Evolutionary conservation across 176 grass and related monocot species (phyloP).

Genomic region (Oryza meyeriana): DNA sequence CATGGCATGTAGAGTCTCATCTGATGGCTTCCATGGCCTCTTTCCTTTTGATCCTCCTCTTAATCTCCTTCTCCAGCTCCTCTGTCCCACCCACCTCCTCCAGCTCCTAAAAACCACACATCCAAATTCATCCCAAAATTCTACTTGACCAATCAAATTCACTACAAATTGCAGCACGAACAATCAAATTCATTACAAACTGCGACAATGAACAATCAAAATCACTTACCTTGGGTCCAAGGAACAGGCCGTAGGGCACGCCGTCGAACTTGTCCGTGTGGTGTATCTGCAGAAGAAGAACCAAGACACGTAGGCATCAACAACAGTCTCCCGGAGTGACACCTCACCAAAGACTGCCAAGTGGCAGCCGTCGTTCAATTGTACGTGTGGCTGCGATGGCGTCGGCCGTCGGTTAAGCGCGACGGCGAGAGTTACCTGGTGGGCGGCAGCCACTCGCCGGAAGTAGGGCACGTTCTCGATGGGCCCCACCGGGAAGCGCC

Average conservation of each 20-base stretch:
- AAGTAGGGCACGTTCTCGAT: conserved; percentile 80
- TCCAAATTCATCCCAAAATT: not conserved
- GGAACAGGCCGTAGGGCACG: conserved; percentile 78
- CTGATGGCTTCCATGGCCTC: conserved; percentile 1
- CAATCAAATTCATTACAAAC: not conserved
- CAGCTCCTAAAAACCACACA: conserved; percentile 48
- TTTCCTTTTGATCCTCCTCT: conserved; percentile 54
- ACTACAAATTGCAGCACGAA: not conserved
- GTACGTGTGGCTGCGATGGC: not conserved
- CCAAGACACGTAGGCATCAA: not conserved
- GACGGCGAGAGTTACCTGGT: conserved; percentile 41
- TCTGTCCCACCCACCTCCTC: conserved; percentile 71
- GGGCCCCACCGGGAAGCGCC: conserved; percentile 63
- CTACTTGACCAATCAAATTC: not conserved
- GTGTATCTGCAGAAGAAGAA: conserved; percentile 53
- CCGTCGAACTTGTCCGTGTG: conserved; percentile 74
- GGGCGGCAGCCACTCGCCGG: conserved; percentile 67
- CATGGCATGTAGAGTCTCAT: not conserved
- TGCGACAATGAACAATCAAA: not conserved
- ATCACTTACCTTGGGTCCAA: conserved; percentile 70
- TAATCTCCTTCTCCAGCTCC: conserved; percentile 85
- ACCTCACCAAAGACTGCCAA: not conserved
- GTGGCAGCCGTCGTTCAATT: not conserved
- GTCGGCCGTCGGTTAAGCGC: too few species aligned
- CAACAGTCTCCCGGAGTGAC: not conserved